Conservation (phyloP, 257 asterid genomes). For the Solanum chilense region DNA sequence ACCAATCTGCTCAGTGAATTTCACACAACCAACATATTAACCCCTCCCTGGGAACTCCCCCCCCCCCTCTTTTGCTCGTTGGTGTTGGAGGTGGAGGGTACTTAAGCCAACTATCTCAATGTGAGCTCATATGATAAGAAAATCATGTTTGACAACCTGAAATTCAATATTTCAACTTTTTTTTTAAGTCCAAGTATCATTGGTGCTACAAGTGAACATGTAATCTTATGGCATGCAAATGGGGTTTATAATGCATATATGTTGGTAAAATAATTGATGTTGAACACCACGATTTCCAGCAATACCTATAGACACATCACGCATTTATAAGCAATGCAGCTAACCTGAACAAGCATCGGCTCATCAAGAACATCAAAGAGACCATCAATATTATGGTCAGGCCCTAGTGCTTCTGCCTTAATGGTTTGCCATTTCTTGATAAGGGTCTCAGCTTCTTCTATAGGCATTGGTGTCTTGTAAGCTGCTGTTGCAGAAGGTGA, state of each 20-base stretch:
- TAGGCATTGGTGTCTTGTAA: conserved; percentile 58
- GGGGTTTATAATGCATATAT: background rate
- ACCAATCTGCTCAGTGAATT: background rate
- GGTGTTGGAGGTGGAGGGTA: background rate
- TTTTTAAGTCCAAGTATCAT: background rate
- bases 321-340: conserved; percentile 14
- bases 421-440: conserved; percentile 82
- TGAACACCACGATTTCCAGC: background rate
- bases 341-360: conserved; percentile 89
- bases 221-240: background rate
- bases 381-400: conserved; percentile 51
- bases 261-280: background rate
- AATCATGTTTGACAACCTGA: background rate
- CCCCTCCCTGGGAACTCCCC: background rate
- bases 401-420: conserved; percentile 92
- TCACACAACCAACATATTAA: background rate
- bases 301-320: background rate
- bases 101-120: background rate
- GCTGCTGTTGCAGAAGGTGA: conserved; percentile 37
- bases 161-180: background rate
- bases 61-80: background rate
- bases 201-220: background rate
- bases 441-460: conserved; percentile 88
- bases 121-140: background rate
- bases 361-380: conserved; percentile 81